Evolutionary conservation across 306 rosid species (phyloP).

Genomic region (Trifolium repens): DNA sequence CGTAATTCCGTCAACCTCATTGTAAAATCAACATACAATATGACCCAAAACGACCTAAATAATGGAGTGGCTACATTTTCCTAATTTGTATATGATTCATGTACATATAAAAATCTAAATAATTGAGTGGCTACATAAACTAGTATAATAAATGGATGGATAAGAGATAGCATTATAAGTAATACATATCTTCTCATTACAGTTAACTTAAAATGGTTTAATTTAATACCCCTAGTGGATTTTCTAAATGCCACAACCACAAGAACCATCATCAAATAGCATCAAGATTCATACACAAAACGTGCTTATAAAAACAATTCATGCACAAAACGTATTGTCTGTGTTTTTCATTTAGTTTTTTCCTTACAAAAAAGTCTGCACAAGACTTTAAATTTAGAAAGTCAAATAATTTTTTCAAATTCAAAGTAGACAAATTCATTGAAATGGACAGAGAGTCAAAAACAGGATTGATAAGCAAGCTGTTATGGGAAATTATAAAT

Average conservation of each 20-base stretch:
- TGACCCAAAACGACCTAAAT: not conserved
- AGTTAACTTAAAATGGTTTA: not conserved
- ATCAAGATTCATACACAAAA: not conserved
- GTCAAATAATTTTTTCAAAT: not conserved
- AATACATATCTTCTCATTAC: constrained; percentile 11
- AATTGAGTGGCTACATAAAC: not conserved
- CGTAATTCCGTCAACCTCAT: not conserved
- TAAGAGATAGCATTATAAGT: not conserved
- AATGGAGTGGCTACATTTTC: not conserved
- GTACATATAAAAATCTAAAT: not conserved
- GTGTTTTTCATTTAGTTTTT: not conserved
- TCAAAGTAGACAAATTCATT: not conserved
- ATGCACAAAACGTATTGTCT: not conserved
- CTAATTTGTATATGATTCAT: not conserved
- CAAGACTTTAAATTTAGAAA: not conserved
- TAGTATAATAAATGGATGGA: not conserved
- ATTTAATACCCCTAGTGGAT: not conserved
- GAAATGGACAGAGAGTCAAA: not conserved
- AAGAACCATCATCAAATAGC: not conserved
- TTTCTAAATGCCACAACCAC: not conserved
- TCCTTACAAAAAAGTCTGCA: not conserved
- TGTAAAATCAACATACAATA: not conserved
- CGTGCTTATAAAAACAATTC: too few species aligned
- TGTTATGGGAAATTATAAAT: too few species aligned
- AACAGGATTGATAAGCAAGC: not conserved